Evolutionary conservation across 768 basidiomycete species (phyloP).

Genomic region (Mycena vitilis): DNA sequence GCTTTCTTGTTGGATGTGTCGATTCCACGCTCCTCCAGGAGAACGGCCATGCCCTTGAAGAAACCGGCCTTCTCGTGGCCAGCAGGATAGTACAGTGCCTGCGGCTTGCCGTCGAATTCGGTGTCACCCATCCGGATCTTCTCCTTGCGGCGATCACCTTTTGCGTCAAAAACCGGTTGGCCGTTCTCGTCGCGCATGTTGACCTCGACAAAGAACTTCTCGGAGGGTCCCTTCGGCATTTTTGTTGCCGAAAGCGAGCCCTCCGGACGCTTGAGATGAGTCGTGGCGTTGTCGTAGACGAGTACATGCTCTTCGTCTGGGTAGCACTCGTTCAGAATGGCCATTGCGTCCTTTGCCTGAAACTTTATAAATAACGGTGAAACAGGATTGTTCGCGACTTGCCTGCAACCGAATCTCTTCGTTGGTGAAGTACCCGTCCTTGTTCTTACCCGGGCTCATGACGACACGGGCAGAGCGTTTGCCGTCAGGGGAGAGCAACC

Average conservation of each 20-base stretch:
- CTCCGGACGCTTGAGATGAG: background rate
- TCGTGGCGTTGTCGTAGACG: conserved; percentile 12
- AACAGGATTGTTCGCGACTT: too few relatives aligned
- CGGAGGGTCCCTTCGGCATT: conserved; percentile 6
- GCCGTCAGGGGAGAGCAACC: conserved; percentile 3
- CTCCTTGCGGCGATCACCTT: background rate
- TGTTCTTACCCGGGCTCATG: conserved; percentile 9
- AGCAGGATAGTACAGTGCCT: conserved; percentile 2
- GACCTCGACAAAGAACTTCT: conserved; percentile 1
- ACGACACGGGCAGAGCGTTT: background rate
- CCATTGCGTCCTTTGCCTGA: conserved; percentile 16
- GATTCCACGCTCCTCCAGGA: conserved; percentile 7
- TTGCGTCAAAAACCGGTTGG: background rate
- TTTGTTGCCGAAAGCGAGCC: background rate
- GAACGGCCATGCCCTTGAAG: conserved; percentile 14
- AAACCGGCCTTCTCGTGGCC: background rate
- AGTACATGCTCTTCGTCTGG: background rate
- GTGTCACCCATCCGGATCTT: conserved; percentile 10
- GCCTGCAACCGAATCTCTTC: background rate
- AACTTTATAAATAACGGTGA: too few relatives aligned
- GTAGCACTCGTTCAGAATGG: background rate
- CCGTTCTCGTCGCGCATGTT: background rate
- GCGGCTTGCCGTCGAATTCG: background rate
- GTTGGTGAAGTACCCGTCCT: conserved; percentile 9
- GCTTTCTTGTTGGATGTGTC: background rate